Percentiles rank a stretch among this genome's conserved stretches.
Evolutionary conservation across 371 early-diverging fungal species (phyloP).

Genomic region (Mucor ambiguus): DNA sequence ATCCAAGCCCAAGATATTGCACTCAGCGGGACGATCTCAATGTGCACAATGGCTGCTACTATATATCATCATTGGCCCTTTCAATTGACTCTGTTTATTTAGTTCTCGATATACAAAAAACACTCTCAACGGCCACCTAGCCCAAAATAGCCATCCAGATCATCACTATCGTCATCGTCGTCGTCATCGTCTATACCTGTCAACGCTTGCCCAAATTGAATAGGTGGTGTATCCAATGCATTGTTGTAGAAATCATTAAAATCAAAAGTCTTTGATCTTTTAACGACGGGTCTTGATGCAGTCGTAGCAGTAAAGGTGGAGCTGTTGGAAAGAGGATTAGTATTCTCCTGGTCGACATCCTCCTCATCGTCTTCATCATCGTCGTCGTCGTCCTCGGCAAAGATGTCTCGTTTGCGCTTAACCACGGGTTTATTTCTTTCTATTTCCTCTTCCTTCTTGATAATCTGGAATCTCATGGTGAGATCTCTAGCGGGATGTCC

Average conservation of each 20-base stretch:
- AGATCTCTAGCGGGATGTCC: constrained; percentile 14
- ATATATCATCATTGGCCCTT: background rate
- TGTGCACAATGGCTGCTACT: too few species aligned
- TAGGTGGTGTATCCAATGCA: background rate
- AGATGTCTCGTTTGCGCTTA: background rate
- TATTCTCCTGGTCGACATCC: background rate
- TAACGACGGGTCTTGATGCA: background rate
- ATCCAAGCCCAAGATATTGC: too few species aligned
- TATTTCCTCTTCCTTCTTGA: constrained; percentile 5
- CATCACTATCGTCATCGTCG: constrained; percentile 7
- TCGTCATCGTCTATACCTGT: background rate
- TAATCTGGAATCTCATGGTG: constrained; percentile 10
- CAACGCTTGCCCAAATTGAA: background rate
- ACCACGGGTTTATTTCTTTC: background rate
- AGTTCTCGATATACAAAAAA: background rate
- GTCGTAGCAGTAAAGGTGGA: background rate
- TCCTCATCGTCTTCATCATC: background rate
- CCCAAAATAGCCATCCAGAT: background rate
- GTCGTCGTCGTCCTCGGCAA: background rate
- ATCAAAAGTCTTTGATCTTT: constrained; percentile 1
- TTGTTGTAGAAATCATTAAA: background rate
- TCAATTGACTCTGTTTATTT: background rate
- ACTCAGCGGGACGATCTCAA: too few species aligned
- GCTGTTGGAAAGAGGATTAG: constrained; percentile 1
- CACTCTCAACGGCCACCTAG: background rate